Percentiles rank a stretch among this genome's conserved stretches.
phyloP scores from a whole-genome alignment of 2,329 filamentous ascomycete species.

The Neonectria punicea region DNA sequence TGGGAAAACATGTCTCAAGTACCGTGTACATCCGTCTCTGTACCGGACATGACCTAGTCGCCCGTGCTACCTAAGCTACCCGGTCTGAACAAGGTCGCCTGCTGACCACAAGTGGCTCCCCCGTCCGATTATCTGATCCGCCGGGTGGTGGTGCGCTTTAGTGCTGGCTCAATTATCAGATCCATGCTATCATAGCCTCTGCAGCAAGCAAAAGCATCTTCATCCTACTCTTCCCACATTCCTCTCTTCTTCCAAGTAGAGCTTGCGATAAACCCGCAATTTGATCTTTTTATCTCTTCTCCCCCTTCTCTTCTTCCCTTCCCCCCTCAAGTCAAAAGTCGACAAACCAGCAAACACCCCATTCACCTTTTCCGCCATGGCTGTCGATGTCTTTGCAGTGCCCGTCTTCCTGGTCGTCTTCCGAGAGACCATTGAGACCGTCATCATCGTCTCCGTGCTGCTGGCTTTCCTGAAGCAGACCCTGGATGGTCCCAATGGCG shows the following conservation, averaged over 20 bases:
- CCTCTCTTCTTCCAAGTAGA: not conserved
- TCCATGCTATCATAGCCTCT: conserved; percentile 6
- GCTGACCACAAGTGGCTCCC: not conserved
- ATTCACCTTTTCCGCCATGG: conserved; percentile 54
- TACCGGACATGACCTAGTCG: not conserved
- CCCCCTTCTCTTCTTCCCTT: not conserved
- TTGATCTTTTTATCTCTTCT: not conserved
- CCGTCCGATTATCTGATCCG: conserved; percentile 28
- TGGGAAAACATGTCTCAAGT: not conserved
- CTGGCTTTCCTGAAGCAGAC: conserved; percentile 87
- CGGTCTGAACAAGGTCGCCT: not conserved
- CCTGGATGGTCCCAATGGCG: conserved; percentile 70
- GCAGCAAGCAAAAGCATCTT: not conserved
- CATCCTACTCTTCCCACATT: not conserved
- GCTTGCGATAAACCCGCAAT: not conserved
- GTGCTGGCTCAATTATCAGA: conserved; percentile 25
- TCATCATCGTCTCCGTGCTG: conserved; percentile 87
- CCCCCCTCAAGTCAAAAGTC: not conserved
- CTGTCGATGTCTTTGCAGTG: conserved; percentile 78
- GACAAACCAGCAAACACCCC: not conserved
- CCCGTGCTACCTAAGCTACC: too few species aligned
- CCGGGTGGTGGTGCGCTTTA: conserved; percentile 6
- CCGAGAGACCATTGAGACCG: conserved; percentile 84
- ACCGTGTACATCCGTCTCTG: not conserved
- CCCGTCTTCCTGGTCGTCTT: conserved; percentile 93